Evolutionary conservation across 768 basidiomycete genomes (phyloP), one percentile per base, ranked within the genome.

Genomic region (Neoboletus magnificus): DNA sequence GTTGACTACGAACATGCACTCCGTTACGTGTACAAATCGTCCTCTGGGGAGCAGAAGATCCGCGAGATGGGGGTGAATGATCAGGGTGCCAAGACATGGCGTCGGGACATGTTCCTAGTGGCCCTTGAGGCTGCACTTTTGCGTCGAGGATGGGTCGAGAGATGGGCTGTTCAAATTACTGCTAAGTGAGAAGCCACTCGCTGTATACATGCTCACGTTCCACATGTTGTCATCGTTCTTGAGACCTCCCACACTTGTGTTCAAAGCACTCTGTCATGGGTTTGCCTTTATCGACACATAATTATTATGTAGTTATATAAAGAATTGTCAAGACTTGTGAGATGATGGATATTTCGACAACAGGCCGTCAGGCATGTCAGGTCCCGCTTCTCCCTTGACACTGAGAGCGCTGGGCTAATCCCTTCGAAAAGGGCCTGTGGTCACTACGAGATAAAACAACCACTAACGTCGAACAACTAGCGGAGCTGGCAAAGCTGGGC

Each of bases 51-150:
- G 16, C 65, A 43, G 30, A 44, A 37, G 37, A 53, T 51, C 10
- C 67, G 63, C 42, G 48, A 60, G 22, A 47, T 27, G 27, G 53
- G 41, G 49, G 46, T 56, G 36, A 51, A 54, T 22, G 56, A 48
- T 20, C 63, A 71, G 50, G 73, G 79, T 41, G 48, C 65, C 7
- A 62, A 64, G 42, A 73, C 62, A 35, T 82, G 79, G 81, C 73
- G 81, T 50, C 76, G 78, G 59, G 71, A 78, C 50, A 68, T 76
- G 55, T 69, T 83, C n/a, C 62, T 77, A 57, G 51, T 79, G 30
- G 71, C 70, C 29, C 82, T 84, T 72, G 82, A 86, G 62, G 79
- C 77, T 22, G 80, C 74, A 0, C 71, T 85, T 36, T 65, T 84
- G 16, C 66, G 71, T 40, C 74, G 71, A 4, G 76, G 77, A 16